These are phyloP conservation scores for Gynostemma pentaphyllum DNA, from an alignment of 306 rosid species.

Conservation along the genomic window DNA sequence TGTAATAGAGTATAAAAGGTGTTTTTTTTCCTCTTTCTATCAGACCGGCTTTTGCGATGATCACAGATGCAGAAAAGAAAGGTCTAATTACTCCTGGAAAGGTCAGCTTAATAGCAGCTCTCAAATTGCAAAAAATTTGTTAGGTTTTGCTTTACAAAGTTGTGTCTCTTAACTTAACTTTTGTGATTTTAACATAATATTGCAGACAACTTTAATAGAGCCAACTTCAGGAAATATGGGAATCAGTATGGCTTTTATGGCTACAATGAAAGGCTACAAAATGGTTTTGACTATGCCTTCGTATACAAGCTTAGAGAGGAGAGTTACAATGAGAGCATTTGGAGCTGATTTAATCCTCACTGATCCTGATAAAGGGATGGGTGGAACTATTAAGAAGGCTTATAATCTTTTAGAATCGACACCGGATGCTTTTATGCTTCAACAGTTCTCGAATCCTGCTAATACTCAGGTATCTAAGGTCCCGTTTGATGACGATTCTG, in stretches of 20 bases:
- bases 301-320: constrained; percentile 65
- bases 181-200: neutral
- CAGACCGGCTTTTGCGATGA: constrained; percentile 46
- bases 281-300: constrained; percentile 80
- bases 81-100: constrained; percentile 41
- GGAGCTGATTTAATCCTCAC: constrained; percentile 84
- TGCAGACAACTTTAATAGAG: constrained; percentile 63
- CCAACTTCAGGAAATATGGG: constrained; percentile 97
- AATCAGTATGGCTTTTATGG: constrained; percentile 74
- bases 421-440: constrained; percentile 74
- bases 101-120: constrained; percentile 21
- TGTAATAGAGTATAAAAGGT: too few relatives aligned
- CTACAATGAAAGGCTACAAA: constrained; percentile 73
- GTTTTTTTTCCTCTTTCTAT: neutral
- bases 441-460: constrained; percentile 85
- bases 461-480: constrained; percentile 38
- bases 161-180: neutral
- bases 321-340: constrained; percentile 78
- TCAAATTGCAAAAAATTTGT: neutral
- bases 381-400: constrained; percentile 80
- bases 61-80: constrained; percentile 38
- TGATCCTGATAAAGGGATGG: constrained; percentile 75
- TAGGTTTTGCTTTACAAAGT: neutral
- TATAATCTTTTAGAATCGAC: constrained; percentile 65
- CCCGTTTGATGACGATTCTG: neutral